Evolutionary conservation across 352 stramenopile species (phyloP), one percentile per base, ranked within the genome.

Genomic region (Globisporangium ultimum): DNA sequence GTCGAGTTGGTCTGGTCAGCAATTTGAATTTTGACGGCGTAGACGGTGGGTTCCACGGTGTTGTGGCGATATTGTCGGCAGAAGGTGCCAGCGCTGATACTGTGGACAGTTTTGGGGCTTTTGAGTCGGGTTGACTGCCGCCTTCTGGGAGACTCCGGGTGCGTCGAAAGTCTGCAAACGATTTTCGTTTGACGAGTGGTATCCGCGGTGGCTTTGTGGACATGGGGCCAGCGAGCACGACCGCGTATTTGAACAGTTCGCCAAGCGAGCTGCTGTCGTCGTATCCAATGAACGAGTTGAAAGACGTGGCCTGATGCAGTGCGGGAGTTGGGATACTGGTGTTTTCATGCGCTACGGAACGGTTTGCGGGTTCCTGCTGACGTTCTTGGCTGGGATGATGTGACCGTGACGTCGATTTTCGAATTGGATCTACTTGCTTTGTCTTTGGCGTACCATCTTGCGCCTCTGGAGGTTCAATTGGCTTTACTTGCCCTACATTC

Each of bases 241-340:
- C 69, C 3, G 80, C 74, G 45, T 88, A 90, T 58, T 88, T 90
- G 69, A 90, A 88, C 20, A 90, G 58, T 14, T 79, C 71, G 2
- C 72, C 75, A 1, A 89, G 52, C 3, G 73, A 85, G 4, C 66
- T 63, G 4, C 66, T 63, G 18, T 89, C 73, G 24, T 87, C 63
- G 28, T 71, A 68, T 9, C 76, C 74, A 1, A 65, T 47, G 45
- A 74, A 70, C 18, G 64, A 28, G 18, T 74, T 49, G 20, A 65
- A 67, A 15, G 57, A 53, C 40, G 54, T 61, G 7, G 61, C 55
- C 6, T 79, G 61, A 6, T 71, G 65, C 11, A 61, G 58, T 46
- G 1, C 21, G 12, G 4, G 38, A 41, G 11, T 48, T n/a, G 10
- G 28, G 21, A 12, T 5, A 54, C 13, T 18, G 21, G 6, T 21